A percentile compares a stretch with the other conserved stretches of the same genome.
Conservation (phyloP, 768 basidiomycete genomes). For the Hirschioporus abietinus region DNA sequence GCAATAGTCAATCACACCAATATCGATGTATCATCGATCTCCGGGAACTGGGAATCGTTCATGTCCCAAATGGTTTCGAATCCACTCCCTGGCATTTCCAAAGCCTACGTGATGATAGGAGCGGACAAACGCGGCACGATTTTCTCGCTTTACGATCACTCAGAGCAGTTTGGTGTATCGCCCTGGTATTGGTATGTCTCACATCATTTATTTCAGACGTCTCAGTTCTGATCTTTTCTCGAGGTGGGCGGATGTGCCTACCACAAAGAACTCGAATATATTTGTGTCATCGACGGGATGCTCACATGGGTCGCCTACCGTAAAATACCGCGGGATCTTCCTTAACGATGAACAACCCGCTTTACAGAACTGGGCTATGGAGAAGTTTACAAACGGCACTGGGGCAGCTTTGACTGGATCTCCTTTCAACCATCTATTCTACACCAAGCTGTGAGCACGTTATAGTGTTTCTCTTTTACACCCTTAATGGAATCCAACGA, state of each 20-base stretch:
- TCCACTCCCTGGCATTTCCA: conserved; percentile 50
- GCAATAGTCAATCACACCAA: conserved; percentile 46
- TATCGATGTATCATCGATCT: conserved; percentile 49
- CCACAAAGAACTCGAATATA: conserved; percentile 42
- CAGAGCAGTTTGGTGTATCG: conserved; percentile 69
- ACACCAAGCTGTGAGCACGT: conserved; percentile 39
- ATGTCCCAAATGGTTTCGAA: conserved; percentile 45
- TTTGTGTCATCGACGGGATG: conserved; percentile 37
- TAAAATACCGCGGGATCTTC: conserved; percentile 69
- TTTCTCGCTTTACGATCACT: conserved; percentile 60
- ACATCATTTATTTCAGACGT: neutral
- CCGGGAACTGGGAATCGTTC: conserved; percentile 67
- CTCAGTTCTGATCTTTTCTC: neutral
- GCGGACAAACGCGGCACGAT: conserved; percentile 67
- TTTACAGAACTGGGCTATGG: conserved; percentile 64
- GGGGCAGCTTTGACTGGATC: conserved; percentile 43
- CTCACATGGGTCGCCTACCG: conserved; percentile 55
- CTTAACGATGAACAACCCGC: conserved; percentile 75
- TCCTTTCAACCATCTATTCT: conserved; percentile 61
- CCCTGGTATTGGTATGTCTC: conserved; percentile 57
- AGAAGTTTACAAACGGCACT: conserved; percentile 62
- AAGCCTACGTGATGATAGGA: conserved; percentile 64
- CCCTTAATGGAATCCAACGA: neutral
- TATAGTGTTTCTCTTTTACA: conserved; percentile 16
- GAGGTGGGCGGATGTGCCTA: conserved; percentile 77